Evolutionary conservation across 345 rosid species (phyloP).

Genomic region (Kernera saxatilis): DNA sequence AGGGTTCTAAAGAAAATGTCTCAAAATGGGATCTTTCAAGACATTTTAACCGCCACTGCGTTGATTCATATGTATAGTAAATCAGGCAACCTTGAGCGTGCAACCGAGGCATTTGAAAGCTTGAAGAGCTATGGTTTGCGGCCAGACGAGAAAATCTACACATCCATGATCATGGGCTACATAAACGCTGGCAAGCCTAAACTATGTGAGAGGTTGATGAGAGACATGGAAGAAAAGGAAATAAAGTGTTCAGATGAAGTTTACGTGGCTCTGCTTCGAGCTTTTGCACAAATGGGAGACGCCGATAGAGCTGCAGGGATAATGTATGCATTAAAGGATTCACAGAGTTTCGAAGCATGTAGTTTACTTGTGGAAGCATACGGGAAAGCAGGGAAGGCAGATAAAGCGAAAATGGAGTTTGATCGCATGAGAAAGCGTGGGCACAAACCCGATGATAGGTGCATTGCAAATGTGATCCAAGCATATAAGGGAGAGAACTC

Average conservation of each 20-base stretch:
- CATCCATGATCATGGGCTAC: constrained; percentile 72
- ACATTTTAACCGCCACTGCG: constrained; percentile 43
- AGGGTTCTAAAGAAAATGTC: constrained; percentile 65
- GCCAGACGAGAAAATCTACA: constrained; percentile 50
- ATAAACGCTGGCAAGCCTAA: constrained; percentile 54
- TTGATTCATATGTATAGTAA: constrained; percentile 71
- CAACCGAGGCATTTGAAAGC: constrained; percentile 58
- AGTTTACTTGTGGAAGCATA: constrained; percentile 61
- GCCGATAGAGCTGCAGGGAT: constrained; percentile 43
- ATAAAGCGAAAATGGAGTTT: constrained; percentile 55
- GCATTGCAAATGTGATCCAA: constrained; percentile 52
- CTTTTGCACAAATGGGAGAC: constrained; percentile 51
- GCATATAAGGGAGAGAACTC: constrained; percentile 58
- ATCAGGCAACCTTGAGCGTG: constrained; percentile 62
- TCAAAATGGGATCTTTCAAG: constrained; percentile 55
- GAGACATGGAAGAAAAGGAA: constrained; percentile 52
- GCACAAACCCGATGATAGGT: constrained; percentile 55
- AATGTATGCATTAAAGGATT: constrained; percentile 39
- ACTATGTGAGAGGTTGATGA: constrained; percentile 41
- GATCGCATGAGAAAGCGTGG: constrained; percentile 56
- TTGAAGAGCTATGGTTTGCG: constrained; percentile 59
- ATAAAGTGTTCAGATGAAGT: constrained; percentile 49
- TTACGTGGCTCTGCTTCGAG: constrained; percentile 62
- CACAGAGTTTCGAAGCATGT: constrained; percentile 44
- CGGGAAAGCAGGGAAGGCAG: constrained; percentile 41